Evolutionary conservation across 441 rosid genomes (phyloP).

Genomic region (Metrosideros polymorpha): DNA sequence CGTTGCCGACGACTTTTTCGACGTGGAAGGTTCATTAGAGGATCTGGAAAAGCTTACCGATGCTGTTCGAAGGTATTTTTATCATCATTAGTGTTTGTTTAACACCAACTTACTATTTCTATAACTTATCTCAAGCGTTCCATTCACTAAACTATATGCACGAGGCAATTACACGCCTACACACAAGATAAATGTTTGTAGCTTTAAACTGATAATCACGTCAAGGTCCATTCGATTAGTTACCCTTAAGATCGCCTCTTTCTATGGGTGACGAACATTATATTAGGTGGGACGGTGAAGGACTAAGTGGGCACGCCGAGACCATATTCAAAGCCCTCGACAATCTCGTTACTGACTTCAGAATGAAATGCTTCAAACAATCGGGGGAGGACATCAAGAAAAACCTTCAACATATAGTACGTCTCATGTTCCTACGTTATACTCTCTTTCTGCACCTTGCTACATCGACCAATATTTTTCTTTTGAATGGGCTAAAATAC

Average conservation of each 20-base stretch:
- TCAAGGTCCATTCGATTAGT: not conserved
- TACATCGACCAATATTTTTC: not conserved
- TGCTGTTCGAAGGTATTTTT: conserved; percentile 36
- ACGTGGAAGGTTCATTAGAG: conserved; percentile 34
- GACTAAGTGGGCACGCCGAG: conserved; percentile 32
- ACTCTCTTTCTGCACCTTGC: not conserved
- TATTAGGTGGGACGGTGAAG: conserved; percentile 43
- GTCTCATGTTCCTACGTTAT: not conserved
- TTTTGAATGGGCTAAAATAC: not conserved
- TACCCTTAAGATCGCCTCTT: not conserved
- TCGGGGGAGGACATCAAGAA: conserved; percentile 24
- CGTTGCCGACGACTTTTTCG: conserved; percentile 61
- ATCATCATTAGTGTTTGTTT: not conserved
- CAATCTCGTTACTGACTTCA: conserved; percentile 22
- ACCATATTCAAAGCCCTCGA: conserved; percentile 47
- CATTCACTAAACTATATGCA: not conserved
- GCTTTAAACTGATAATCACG: not conserved
- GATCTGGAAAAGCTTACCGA: conserved; percentile 35
- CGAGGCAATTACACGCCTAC: not conserved
- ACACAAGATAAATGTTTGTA: not conserved
- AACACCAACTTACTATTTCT: not conserved
- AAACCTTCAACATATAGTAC: conserved; percentile 29
- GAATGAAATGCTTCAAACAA: conserved; percentile 11
- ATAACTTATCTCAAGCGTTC: not conserved
- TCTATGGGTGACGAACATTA: not conserved